These are phyloP conservation scores for Termitomyces sp. DNA, from an alignment of 768 basidiomycete species.

Conservation along the genomic window DNA sequence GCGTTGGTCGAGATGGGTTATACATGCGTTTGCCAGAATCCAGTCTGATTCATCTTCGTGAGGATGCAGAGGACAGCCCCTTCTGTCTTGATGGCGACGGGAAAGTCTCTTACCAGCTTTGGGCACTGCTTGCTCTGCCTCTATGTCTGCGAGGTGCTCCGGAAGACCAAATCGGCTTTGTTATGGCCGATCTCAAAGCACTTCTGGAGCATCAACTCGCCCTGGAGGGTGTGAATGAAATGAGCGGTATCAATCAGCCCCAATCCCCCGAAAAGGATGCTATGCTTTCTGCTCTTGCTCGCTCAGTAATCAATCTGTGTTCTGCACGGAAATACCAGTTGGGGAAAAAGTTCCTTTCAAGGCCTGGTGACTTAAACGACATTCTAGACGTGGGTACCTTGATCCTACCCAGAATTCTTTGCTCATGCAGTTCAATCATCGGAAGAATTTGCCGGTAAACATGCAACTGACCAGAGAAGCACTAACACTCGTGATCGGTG, in stretches of 20 bases:
- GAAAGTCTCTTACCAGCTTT: slow-evolving; percentile 45
- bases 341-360: slow-evolving; percentile 20
- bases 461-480: slow-evolving; percentile 41
- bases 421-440: slow-evolving; percentile 1
- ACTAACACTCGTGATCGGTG: slow-evolving; percentile 43
- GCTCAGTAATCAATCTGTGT: slow-evolving; percentile 28
- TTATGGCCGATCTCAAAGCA: slow-evolving; percentile 4
- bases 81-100: slow-evolving; percentile 49
- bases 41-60: slow-evolving; percentile 13
- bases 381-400: slow-evolving; percentile 31
- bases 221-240: slow-evolving; percentile 9
- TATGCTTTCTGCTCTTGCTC: slow-evolving; percentile 12
- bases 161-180: background rate
- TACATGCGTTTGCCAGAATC: slow-evolving; percentile 18
- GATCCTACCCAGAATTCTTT: background rate
- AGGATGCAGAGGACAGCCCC: background rate
- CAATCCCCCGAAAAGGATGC: background rate
- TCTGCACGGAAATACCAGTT: slow-evolving; percentile 23
- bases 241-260: background rate
- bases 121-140: slow-evolving; percentile 39
- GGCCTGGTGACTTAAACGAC: slow-evolving; percentile 27
- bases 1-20: background rate
- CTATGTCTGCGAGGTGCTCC: slow-evolving; percentile 3
- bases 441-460: slow-evolving; percentile 33
- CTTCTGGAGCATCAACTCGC: slow-evolving; percentile 14